Conservation (phyloP, 306 rosid species). For the Casuarina equisetifolia region DNA sequence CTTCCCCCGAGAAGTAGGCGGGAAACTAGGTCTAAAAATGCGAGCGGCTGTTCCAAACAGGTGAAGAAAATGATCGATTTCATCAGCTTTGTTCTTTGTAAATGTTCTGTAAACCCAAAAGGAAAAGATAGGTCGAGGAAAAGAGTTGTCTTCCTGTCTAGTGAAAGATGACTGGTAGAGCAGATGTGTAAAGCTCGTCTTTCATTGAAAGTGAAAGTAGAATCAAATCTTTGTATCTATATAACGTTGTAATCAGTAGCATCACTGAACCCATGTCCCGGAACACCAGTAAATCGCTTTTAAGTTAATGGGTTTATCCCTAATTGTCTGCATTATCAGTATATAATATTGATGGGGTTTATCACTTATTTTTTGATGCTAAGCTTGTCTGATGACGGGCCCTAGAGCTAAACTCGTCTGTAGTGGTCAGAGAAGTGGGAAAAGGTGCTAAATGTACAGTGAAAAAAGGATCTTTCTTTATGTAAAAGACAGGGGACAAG, state of each 20-base stretch:
- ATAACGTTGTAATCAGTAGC: constrained; percentile 17
- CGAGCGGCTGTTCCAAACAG: background rate
- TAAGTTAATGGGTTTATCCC: too few relatives aligned
- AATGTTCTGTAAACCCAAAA: constrained; percentile 20
- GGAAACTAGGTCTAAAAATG: constrained; percentile 8
- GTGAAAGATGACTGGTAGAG: constrained; percentile 20
- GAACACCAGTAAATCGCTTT: background rate
- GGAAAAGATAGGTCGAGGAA: background rate
- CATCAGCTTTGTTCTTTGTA: constrained; percentile 26
- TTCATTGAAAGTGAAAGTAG: constrained; percentile 43
- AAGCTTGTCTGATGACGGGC: background rate
- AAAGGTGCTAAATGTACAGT: constrained; percentile 37
- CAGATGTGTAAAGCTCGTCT: constrained; percentile 43
- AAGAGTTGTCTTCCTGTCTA: constrained; percentile 7
- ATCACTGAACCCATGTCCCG: constrained; percentile 4
- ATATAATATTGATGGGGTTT: background rate
- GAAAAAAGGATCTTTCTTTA: constrained; percentile 21
- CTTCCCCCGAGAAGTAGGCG: constrained; percentile 45
- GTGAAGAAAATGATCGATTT: background rate
- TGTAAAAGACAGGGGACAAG: constrained; percentile 1
- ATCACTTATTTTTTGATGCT: background rate
- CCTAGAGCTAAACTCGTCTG: constrained; percentile 15
- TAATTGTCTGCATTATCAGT: too few relatives aligned
- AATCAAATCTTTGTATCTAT: constrained; percentile 35
- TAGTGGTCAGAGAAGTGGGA: constrained; percentile 41